Base-by-base conservation (phyloP, 129 eudicot species). In the Pittosporum tobira region DNA sequence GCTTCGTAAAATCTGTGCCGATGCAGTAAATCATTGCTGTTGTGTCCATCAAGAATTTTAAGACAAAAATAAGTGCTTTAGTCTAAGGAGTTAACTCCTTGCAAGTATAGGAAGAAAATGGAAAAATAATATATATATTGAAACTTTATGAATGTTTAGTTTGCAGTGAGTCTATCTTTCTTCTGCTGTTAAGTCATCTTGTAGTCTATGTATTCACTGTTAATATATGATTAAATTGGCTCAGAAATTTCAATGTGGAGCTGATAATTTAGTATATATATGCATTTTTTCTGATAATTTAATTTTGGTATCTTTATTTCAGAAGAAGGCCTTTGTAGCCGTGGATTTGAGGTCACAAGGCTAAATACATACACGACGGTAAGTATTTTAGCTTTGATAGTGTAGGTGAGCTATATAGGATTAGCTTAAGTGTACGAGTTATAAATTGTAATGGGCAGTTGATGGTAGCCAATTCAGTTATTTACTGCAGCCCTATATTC, bases 351-450 rank as follows among this genome's bases (percentile, higher is more conserved):
- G 71, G 81, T 90, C 53, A 90, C 77, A 46, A 75, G 97, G 60
- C 65, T 90, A 48, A 85, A 85, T 70, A 85, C 97, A 6, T 90
- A 85, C 72, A 85, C 95, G 22, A 89, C 95, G 77, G 97, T 90
- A 82, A 27, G 22, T 65, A 69, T 69, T 60, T 49, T 40, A 24
- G 22, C 61, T 45, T 23, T 47, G 53, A 54, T 48, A 23, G 44
- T 66, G 38, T 58, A 49, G 55, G 34, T 51, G 55, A 21, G 59
- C 22, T 55, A 28, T 1, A 46, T 23, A 15, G 51, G 5, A 16
- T n/a, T 46, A 46, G 51, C 51, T 46, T 3, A 14, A 2, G n/a
- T n/a, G n/a, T n/a, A 46, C 51, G 51, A 2, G 10, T 15, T 46
- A 7, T 46, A 46, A 46, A 2, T 20, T 14, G 14, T 20, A 22